Evolutionary conservation across 805 yeast genomes (phyloP).

Genomic region (Cephaloascus fragrans): DNA sequence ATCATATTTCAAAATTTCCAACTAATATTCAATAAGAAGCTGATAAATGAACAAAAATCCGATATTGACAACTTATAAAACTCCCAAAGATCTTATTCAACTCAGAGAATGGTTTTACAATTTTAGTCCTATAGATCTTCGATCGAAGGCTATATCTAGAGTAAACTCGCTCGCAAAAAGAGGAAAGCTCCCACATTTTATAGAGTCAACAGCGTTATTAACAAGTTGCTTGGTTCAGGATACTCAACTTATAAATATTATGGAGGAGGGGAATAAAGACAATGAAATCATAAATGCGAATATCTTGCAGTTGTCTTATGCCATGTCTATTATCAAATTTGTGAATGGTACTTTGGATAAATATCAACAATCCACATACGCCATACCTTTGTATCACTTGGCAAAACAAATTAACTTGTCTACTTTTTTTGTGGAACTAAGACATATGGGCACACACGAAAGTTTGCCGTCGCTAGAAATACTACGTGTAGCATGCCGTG

Average conservation of each 20-base stretch:
- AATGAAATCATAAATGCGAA: slow-evolving; percentile 14
- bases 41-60: slow-evolving; percentile 14
- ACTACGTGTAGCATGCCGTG: slow-evolving; percentile 46
- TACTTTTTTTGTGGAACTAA: slow-evolving; percentile 72
- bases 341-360: slow-evolving; percentile 91
- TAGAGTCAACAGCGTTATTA: slow-evolving; percentile 55
- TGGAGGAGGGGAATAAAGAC: slow-evolving; percentile 2
- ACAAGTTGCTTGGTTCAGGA: slow-evolving; percentile 40
- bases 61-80: slow-evolving; percentile 21
- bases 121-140: slow-evolving; percentile 15
- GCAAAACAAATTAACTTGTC: slow-evolving; percentile 69
- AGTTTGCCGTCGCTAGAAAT: slow-evolving; percentile 60
- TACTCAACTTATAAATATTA: slow-evolving; percentile 15
- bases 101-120: slow-evolving; percentile 46
- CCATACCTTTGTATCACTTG: slow-evolving; percentile 66
- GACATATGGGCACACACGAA: slow-evolving; percentile 92
- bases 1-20: no score
- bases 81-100: slow-evolving; percentile 29
- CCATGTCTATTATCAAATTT: slow-evolving; percentile 72
- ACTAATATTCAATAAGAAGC: no score
- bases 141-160: slow-evolving; percentile 37
- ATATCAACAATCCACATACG: slow-evolving; percentile 66
- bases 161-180: slow-evolving; percentile 47
- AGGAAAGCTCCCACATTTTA: slow-evolving; percentile 62
- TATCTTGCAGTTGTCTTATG: slow-evolving; percentile 42